Evolutionary conservation across 2,329 filamentous ascomycete species (phyloP), one percentile per base, ranked within the genome.

Genomic region (Orbilia blumenaviensis): DNA sequence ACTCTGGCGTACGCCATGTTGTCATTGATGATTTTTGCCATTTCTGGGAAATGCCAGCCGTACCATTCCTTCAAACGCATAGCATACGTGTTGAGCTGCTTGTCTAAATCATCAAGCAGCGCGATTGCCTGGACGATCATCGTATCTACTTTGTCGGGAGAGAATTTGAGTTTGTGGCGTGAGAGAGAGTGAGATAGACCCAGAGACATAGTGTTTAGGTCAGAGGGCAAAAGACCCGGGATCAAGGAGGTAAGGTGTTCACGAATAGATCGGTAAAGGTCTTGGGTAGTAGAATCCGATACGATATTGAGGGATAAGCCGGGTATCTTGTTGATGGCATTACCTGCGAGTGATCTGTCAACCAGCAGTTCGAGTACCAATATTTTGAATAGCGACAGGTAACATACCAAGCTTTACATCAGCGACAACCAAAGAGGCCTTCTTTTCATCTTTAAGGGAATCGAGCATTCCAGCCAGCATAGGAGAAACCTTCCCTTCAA

Each of bases 21-120:
- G 87, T 99, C 95, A 84, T 96, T 96, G 80, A 97, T 88, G 82
- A 98, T 97, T 85, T 94, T 94, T 82, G 92, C 94, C 88, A 99
- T 90, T 86, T 99, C 95, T 42, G 95, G 95, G 86, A 98, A 99
- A 85, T 98, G 95, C 95, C 95, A 99, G 81, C 95, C 95, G 83
- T 99, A 99, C 95, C 95, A 99, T 84, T 99, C 95, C 89, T 98
- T 98, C 78, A 97, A 93, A 83, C 95, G 89, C 95, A 99, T 99
- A 79, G 95, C 94, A 82, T 97, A 98, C 80, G 92, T 95, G 86
- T 99, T 99, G 78, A 99, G 87, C 85, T 99, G 95, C 87, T 99
- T 99, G 86, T 99, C 95, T 77, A 99, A 86, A 79, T 99, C 95
- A 82, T 99, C 95, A 52, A 99, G 87, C 61, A 97, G 89, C 78